phyloP scores from a whole-genome alignment of 805 yeast species.

The Kodamaea fukazawae region DNA sequence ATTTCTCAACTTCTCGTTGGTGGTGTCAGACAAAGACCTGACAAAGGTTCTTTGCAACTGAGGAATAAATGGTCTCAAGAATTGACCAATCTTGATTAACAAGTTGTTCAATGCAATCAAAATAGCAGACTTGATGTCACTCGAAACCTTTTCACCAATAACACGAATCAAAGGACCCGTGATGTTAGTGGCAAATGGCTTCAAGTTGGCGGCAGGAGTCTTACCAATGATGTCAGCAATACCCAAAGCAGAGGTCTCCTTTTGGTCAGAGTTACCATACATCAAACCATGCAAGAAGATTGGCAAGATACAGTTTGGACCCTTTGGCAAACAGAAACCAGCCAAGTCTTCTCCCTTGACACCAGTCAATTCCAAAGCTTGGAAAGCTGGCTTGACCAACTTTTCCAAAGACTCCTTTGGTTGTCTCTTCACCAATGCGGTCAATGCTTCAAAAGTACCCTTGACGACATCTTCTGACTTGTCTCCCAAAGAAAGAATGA shows the following conservation, averaged over 20 bases:
- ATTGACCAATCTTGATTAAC: conserved; percentile 81
- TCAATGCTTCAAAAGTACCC: conserved; percentile 63
- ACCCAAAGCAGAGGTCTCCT: conserved; percentile 84
- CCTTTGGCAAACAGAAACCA: conserved; percentile 74
- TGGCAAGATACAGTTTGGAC: conserved; percentile 86
- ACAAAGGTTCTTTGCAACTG: conserved; percentile 97
- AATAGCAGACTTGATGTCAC: conserved; percentile 94
- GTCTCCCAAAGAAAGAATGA: conserved; percentile 73
- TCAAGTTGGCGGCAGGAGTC: conserved; percentile 78
- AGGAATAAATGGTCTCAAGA: conserved; percentile 92
- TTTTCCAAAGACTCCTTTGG: conserved; percentile 74
- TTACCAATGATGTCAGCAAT: conserved; percentile 83
- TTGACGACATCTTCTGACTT: conserved; percentile 57
- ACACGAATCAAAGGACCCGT: conserved; percentile 98
- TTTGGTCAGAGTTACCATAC: conserved; percentile 83
- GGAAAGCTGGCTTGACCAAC: conserved; percentile 77
- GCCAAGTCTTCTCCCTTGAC: conserved; percentile 61
- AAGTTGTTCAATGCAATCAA: conserved; percentile 76
- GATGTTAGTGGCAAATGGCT: conserved; percentile 85
- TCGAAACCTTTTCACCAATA: conserved; percentile 89
- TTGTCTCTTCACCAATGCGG: conserved; percentile 65
- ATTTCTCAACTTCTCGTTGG: conserved; percentile 67
- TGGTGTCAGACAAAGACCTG: conserved; percentile 77
- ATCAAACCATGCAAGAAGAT: conserved; percentile 91
- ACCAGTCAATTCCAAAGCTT: conserved; percentile 66